A percentile compares a stretch with the other conserved stretches of the same genome.
Evolutionary conservation across 192 early-diverging fungal genomes (phyloP).

Genomic region (Coemansia sp.): DNA sequence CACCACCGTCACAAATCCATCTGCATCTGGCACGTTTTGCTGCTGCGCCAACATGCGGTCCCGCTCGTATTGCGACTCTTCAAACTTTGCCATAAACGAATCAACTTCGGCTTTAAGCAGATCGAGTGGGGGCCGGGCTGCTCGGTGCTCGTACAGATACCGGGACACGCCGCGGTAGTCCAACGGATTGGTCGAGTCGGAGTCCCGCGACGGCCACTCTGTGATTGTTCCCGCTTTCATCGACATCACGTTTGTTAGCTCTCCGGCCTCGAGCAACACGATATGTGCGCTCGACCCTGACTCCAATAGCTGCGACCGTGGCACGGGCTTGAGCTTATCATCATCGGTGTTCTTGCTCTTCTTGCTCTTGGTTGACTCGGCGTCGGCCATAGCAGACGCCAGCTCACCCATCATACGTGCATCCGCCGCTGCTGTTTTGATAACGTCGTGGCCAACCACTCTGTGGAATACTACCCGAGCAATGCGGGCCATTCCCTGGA

Average conservation of each 20-base stretch:
- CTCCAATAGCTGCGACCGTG: conserved; percentile 46
- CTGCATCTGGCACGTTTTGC: conserved; percentile 84
- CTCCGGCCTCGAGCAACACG: conserved; percentile 68
- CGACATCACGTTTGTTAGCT: conserved; percentile 60
- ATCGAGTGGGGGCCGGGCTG: conserved; percentile 39
- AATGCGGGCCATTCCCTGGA: conserved; percentile 59
- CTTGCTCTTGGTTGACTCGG: conserved; percentile 21
- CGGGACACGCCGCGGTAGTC: conserved; percentile 40
- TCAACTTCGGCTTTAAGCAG: conserved; percentile 68
- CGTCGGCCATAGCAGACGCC: conserved; percentile 37
- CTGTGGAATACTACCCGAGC: conserved; percentile 59
- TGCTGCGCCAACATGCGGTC: conserved; percentile 63
- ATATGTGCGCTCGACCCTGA: conserved; percentile 67
- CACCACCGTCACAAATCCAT: conserved; percentile 88
- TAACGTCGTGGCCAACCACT: conserved; percentile 37
- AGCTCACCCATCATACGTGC: conserved; percentile 43
- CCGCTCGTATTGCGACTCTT: conserved; percentile 70
- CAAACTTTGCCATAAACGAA: conserved; percentile 73
- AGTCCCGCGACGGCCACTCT: conserved; percentile 48
- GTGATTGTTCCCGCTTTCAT: conserved; percentile 58
- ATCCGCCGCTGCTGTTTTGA: conserved; percentile 18
- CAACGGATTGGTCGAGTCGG: conserved; percentile 26
- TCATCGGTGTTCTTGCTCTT: conserved; percentile 19
- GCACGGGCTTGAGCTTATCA: conserved; percentile 23
- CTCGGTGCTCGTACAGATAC: conserved; percentile 44